Conservation (phyloP, 192 early-diverging fungal genomes). For the Rhizophagus clarus region DNA sequence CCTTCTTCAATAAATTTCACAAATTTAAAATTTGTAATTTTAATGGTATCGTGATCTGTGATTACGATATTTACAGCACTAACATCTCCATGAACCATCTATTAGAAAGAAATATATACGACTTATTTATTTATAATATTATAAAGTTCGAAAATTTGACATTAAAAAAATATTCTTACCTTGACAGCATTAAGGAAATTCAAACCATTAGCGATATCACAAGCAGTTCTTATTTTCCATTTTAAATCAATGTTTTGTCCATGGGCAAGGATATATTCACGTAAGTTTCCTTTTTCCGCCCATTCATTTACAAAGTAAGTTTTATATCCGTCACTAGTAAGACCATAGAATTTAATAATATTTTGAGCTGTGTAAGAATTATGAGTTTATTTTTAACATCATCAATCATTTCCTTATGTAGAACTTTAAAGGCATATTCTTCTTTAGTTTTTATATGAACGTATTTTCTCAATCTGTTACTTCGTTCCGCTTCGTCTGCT, state of each 20-base stretch:
- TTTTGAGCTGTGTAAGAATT: not conserved
- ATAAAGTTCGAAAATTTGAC: too few relatives aligned
- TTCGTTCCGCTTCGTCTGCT: not conserved
- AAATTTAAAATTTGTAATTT: not conserved
- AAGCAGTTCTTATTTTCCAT: not conserved
- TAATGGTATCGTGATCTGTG: not conserved
- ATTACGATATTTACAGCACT: not conserved
- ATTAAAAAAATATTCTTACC: not conserved
- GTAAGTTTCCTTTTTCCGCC: not conserved
- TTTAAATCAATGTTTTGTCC: not conserved
- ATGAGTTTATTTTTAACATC: not conserved
- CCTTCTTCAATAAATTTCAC: too few relatives aligned
- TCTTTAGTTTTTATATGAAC: not conserved
- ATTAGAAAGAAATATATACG: too few relatives aligned
- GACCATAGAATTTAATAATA: not conserved
- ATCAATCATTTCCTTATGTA: not conserved
- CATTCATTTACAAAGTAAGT: not conserved
- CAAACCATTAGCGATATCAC: not conserved
- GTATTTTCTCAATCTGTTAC: not conserved
- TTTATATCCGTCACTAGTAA: not conserved
- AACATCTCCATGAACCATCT: not conserved
- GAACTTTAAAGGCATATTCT: not conserved
- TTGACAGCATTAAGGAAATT: not conserved
- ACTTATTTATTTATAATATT: too few relatives aligned
- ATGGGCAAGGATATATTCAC: not conserved